These are phyloP conservation scores for Kwoniella newhampshirensis DNA, from an alignment of 768 basidiomycete genomes.

Conservation along the genomic window DNA sequence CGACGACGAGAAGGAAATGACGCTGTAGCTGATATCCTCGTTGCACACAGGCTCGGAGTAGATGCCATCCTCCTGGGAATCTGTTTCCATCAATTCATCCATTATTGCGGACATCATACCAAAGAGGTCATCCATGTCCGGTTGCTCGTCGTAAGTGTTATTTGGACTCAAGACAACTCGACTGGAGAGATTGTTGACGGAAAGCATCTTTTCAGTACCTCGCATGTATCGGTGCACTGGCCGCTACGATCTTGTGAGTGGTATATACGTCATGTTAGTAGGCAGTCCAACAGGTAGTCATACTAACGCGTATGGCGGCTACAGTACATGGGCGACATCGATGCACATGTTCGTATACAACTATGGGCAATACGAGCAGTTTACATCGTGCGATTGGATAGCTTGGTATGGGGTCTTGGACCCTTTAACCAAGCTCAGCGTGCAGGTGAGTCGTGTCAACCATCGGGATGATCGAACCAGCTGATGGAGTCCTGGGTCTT, in stretches of 20 bases:
- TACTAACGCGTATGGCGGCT: not conserved
- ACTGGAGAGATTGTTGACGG: too few relatives aligned
- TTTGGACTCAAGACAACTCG: too few relatives aligned
- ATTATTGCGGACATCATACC: slow-evolving; percentile 8
- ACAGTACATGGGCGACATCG: slow-evolving; percentile 19
- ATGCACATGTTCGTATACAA: slow-evolving; percentile 18
- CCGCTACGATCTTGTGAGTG: slow-evolving; percentile 20
- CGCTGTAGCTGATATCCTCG: not conserved
- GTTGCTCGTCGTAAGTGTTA: slow-evolving; percentile 6
- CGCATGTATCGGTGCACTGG: slow-evolving; percentile 10
- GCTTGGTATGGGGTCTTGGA: slow-evolving; percentile 22
- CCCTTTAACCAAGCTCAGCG: slow-evolving; percentile 20
- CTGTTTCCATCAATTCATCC: slow-evolving; percentile 12
- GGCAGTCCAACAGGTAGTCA: not conserved
- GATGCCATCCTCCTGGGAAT: slow-evolving; percentile 13
- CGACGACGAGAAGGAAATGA: too few relatives aligned
- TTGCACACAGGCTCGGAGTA: slow-evolving; percentile 5
- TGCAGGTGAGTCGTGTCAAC: slow-evolving; percentile 11
- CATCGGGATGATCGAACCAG: not conserved
- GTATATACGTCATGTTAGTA: not conserved
- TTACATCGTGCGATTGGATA: slow-evolving; percentile 20
- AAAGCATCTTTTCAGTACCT: too few relatives aligned
- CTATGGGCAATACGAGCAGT: slow-evolving; percentile 17
- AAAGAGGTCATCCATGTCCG: slow-evolving; percentile 16
- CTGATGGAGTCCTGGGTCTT: not conserved